Evolutionary conservation across 495 filamentous ascomycete species (phyloP), one percentile per base, ranked within the genome.

Genomic region (Talaromyces proteolyticus): DNA sequence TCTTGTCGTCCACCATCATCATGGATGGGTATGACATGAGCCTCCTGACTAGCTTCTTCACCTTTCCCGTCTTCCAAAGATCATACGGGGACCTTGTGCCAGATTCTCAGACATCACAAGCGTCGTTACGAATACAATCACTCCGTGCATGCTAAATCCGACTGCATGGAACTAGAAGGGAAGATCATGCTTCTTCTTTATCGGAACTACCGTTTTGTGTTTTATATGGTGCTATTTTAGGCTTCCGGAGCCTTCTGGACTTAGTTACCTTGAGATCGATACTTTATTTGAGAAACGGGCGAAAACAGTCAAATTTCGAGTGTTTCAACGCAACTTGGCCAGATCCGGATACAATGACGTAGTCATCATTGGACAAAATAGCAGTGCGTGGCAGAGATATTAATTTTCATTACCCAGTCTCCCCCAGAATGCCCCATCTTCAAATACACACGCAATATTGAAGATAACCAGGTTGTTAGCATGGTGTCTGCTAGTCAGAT

Each of bases 121-220:
- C 38, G 81, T 84, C 48, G 58, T 85, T 46, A 75, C 68, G 56
- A 72, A 70, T 25, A 73, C 84, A n/a, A 53, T 86, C 6, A 82
- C 80, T 0, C 78, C 80, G 0, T 79, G 79, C 56, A 80, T 81
- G 79, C 59, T 85, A 22, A 85, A 84, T 60, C 76, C 78, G 0
- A 67, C 63, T 0, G 80, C 75, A 0, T 84, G 82, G 81, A 57
- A 81, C 58, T 86, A 79, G 81, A 64, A 70, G 21, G 80, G 77
- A 48, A 80, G 72, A 49, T 67, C 79, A 5, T 80, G 78, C n/a
- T 84, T 86, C 59, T 82, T 85, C 66, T 85, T 77, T 78, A 78
- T 66, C 4, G 79, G 74, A 1, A 74, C 75, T 20, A 79, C 76
- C 52, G 77, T 79, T 60, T 59, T 76, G 41, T 83, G 79, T 62